Conservation (phyloP, 805 yeast species). For the Starmerella floricola region DNA sequence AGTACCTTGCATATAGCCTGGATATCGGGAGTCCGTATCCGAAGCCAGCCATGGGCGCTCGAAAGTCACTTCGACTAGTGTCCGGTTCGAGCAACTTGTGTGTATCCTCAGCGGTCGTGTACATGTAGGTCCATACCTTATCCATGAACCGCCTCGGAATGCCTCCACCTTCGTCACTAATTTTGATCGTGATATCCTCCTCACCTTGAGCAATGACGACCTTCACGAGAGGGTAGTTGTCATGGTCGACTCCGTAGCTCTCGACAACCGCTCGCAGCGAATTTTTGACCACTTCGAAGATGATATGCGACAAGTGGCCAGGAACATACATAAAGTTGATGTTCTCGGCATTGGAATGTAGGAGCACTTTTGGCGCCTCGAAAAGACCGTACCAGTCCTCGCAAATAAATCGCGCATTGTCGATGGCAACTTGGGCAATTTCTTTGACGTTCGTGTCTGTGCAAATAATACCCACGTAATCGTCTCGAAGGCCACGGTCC, state of each 20-base stretch:
- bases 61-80: conserved; percentile 47
- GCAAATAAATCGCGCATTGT: conserved; percentile 79
- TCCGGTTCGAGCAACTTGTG: conserved; percentile 52
- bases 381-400: conserved; percentile 80
- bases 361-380: conserved; percentile 73
- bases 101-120: conserved; percentile 70
- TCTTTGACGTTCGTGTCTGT: conserved; percentile 74
- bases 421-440: conserved; percentile 76
- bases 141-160: conserved; percentile 76
- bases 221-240: conserved; percentile 71
- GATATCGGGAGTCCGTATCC: conserved; percentile 87
- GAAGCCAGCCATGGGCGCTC: conserved; percentile 89
- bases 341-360: conserved; percentile 57
- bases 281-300: conserved; percentile 78
- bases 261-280: conserved; percentile 84
- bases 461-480: conserved; percentile 83
- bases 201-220: conserved; percentile 79
- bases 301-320: conserved; percentile 82
- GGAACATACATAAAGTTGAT: conserved; percentile 84
- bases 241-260: conserved; percentile 53
- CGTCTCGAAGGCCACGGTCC: conserved; percentile 44
- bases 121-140: conserved; percentile 79
- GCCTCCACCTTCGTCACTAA: conserved; percentile 91
- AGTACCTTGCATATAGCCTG: conserved; percentile 73
- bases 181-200: conserved; percentile 81